Conservation (phyloP, 495 filamentous ascomycete species). For the Penicillium longicatenatum region DNA sequence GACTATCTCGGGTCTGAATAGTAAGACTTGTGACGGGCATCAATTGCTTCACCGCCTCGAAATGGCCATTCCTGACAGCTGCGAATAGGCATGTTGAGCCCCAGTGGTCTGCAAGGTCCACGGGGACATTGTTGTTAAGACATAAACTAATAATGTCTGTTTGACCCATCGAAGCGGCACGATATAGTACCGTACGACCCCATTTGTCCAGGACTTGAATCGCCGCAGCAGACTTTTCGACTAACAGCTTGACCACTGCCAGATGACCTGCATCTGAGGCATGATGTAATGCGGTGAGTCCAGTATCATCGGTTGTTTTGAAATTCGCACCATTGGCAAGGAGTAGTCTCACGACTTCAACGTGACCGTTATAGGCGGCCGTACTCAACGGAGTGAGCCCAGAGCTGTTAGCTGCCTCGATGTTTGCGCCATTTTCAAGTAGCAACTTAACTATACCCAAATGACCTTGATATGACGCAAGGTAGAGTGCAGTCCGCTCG, state of each 20-base stretch:
- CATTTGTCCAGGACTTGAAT: neutral
- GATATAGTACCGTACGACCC: neutral
- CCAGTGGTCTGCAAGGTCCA: neutral
- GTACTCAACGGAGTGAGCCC: neutral
- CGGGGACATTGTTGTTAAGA: neutral
- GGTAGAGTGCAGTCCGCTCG: neutral
- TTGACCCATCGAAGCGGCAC: neutral
- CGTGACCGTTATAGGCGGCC: neutral
- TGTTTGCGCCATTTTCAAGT: too few relatives aligned
- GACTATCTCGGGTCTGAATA: neutral
- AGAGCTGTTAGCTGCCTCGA: too few relatives aligned
- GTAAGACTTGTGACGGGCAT: neutral
- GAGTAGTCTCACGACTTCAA: slow-evolving; percentile 3
- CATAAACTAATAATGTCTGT: neutral
- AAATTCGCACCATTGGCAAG: neutral
- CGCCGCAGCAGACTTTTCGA: neutral
- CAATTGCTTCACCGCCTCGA: neutral
- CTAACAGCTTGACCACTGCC: neutral
- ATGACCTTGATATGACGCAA: neutral
- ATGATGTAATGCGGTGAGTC: neutral
- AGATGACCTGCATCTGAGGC: neutral
- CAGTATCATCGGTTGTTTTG: neutral
- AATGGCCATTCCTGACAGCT: neutral
- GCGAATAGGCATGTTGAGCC: neutral
- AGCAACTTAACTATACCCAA: neutral